A percentile compares a stretch with the other conserved stretches of the same genome.
Evolutionary conservation across 2,329 filamentous ascomycete species (phyloP).

Genomic region (Colletotrichum simmondsii): DNA sequence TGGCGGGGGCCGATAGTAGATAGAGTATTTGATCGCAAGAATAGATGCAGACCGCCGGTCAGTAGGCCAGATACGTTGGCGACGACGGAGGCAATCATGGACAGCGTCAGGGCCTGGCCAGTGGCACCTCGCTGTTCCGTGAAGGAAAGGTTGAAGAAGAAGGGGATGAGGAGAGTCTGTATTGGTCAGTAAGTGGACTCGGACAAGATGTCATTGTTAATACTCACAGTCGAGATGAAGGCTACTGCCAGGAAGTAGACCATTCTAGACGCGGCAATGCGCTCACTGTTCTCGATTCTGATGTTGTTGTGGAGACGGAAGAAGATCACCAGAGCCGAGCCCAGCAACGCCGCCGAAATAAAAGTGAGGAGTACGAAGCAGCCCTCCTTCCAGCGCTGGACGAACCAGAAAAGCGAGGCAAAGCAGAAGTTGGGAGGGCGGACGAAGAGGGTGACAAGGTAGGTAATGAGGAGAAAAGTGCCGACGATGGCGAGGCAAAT

Average conservation of each 20-base stretch:
- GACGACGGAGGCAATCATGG: slow-evolving; percentile 73
- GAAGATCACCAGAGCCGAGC: slow-evolving; percentile 65
- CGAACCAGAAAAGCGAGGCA: slow-evolving; percentile 75
- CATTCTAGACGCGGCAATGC: slow-evolving; percentile 75
- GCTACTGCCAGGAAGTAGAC: slow-evolving; percentile 73
- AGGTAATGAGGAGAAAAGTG: slow-evolving; percentile 64
- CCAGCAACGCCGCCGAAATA: slow-evolving; percentile 61
- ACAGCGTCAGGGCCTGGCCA: slow-evolving; percentile 58
- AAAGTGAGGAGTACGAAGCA: slow-evolving; percentile 65
- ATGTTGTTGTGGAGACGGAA: slow-evolving; percentile 65
- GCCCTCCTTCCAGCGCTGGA: slow-evolving; percentile 68
- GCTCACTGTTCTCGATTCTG: slow-evolving; percentile 67
- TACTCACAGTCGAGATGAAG: slow-evolving; percentile 66
- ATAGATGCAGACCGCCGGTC: slow-evolving; percentile 73
- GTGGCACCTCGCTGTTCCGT: slow-evolving; percentile 47
- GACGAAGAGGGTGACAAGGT: slow-evolving; percentile 67
- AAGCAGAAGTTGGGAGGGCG: slow-evolving; percentile 71
- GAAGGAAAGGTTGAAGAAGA: slow-evolving; percentile 69
- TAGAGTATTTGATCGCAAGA: slow-evolving; percentile 71
- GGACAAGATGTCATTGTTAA: not conserved
- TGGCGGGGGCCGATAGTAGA: slow-evolving; percentile 61
- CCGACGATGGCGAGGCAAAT: slow-evolving; percentile 65
- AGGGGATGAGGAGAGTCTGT: slow-evolving; percentile 70
- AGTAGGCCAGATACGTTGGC: slow-evolving; percentile 74
- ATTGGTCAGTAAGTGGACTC: slow-evolving; percentile 8